Base-by-base conservation (phyloP, 2,329 filamentous ascomycete genomes). In the Fonsecaea monophora region DNA sequence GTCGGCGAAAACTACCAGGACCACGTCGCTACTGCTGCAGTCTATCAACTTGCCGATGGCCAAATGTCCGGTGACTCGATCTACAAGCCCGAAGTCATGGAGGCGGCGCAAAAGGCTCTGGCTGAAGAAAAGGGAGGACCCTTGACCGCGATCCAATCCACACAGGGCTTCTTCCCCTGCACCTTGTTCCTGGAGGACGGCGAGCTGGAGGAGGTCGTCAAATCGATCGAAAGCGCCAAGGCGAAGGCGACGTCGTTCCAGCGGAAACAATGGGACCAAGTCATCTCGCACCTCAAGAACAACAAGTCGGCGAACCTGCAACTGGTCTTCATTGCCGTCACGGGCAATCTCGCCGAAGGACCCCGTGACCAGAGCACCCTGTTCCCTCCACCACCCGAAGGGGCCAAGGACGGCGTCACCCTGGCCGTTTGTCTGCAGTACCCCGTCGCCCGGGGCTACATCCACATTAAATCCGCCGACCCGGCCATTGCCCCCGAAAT, bases 1-100 rank as follows among this genome's bases (percentile, higher is more conserved):
- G 81, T 85, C 3, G 84, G 83, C 30, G 80, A 81, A 57, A 83
- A 84, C 65, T 77, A 85, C 54, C 83, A 85, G 68, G 83, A 85
- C 55, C 82, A 83, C 73, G 74, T 79, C 34, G 70, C 71, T n/a
- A 67, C 64, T 9, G 65, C 37, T 9, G 45, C 45, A 4, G 37
- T 64, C 25, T 64, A 66, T 50, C 34, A 67, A 32, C 67, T 72
- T 12, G 66, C 67, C 5, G 62, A 66, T 30, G 68, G 67, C 32
- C 67, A 73, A 66, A 72, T 68, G 13, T 62, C 59, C 8, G 65
- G 73, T 15, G 75, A 77, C 63, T 71, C 71, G 12, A 71, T 77
- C 56, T 74, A 75, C 66, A 70, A 75, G 54, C 73, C 76, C 15
- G 74, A 75, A 32, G 64, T 74, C 25, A 72, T 79, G 74, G 70